Evolutionary conservation across 2,329 filamentous ascomycete genomes (phyloP).

Genomic region (Ophiostoma angusticollis): DNA sequence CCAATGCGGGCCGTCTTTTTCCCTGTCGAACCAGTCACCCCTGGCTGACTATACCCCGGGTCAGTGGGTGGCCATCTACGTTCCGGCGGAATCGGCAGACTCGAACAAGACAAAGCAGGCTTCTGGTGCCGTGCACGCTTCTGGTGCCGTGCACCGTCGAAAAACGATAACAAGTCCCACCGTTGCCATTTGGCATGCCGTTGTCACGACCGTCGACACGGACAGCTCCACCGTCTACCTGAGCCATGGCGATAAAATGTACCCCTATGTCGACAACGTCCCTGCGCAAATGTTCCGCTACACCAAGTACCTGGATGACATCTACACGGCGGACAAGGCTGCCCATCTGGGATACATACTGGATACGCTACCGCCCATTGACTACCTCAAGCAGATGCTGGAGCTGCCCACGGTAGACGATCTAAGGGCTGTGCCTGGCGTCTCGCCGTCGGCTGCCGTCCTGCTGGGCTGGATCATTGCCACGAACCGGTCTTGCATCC

Average conservation of each 20-base stretch:
- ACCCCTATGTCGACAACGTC: too few relatives aligned
- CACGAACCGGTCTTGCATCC: constrained; percentile 76
- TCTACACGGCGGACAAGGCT: constrained; percentile 32
- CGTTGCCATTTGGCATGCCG: not conserved
- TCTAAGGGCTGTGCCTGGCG: constrained; percentile 33
- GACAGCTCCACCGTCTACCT: constrained; percentile 16
- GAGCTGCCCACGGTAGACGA: constrained; percentile 23
- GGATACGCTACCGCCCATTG: constrained; percentile 47
- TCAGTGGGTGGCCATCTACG: constrained; percentile 6
- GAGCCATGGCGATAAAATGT: not conserved
- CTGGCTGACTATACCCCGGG: not conserved
- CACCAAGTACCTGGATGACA: constrained; percentile 40
- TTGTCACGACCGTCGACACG: not conserved
- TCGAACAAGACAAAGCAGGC: not conserved
- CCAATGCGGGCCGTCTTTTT: not conserved
- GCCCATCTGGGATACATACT: constrained; percentile 39
- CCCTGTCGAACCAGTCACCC: not conserved
- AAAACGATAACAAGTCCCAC: too few relatives aligned
- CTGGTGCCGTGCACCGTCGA: too few relatives aligned
- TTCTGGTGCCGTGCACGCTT: not conserved
- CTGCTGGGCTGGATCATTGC: constrained; percentile 79
- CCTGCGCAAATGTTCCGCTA: not conserved
- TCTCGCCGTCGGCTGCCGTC: constrained; percentile 53
- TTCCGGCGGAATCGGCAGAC: not conserved
- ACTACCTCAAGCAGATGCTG: constrained; percentile 41